A percentile compares a stretch with the other conserved stretches of the same genome.
Evolutionary conservation across 768 basidiomycete species (phyloP).

Genomic region (Lenzites betulinus): DNA sequence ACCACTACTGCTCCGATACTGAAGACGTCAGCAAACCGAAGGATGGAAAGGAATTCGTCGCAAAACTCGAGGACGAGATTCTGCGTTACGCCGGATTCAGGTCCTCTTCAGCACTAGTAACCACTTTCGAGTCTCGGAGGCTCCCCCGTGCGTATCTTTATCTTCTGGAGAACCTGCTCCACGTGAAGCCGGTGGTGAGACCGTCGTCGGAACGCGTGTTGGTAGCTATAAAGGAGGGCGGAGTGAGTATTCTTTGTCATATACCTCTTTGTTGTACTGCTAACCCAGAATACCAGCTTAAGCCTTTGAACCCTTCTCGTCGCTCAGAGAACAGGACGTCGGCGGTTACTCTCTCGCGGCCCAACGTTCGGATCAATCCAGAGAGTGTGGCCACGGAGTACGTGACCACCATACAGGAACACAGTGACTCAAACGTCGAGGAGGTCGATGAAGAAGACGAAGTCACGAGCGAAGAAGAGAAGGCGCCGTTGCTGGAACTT

Average conservation of each 20-base stretch:
- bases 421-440: slow-evolving; percentile 9
- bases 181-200: slow-evolving; percentile 58
- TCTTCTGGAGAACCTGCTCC: slow-evolving; percentile 71
- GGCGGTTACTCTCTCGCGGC: slow-evolving; percentile 3
- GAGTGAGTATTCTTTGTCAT: slow-evolving; percentile 46
- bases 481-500: neutral
- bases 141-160: slow-evolving; percentile 72
- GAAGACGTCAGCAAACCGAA: slow-evolving; percentile 40
- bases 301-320: neutral
- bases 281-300: neutral
- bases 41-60: slow-evolving; percentile 64
- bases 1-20: slow-evolving; percentile 66
- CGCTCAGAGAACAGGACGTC: slow-evolving; percentile 4
- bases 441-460: slow-evolving; percentile 5
- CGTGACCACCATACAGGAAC: neutral
- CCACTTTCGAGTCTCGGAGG: slow-evolving; percentile 68
- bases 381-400: neutral
- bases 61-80: slow-evolving; percentile 73
- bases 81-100: slow-evolving; percentile 72
- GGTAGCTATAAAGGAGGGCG: slow-evolving; percentile 68
- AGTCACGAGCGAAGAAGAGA: neutral
- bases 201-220: slow-evolving; percentile 74
- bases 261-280: too few species aligned
- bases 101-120: slow-evolving; percentile 49
- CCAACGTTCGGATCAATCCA: slow-evolving; percentile 5